These are phyloP conservation scores for Quercus variabilis DNA, from an alignment of 306 rosid genomes.

Conservation along the genomic window DNA sequence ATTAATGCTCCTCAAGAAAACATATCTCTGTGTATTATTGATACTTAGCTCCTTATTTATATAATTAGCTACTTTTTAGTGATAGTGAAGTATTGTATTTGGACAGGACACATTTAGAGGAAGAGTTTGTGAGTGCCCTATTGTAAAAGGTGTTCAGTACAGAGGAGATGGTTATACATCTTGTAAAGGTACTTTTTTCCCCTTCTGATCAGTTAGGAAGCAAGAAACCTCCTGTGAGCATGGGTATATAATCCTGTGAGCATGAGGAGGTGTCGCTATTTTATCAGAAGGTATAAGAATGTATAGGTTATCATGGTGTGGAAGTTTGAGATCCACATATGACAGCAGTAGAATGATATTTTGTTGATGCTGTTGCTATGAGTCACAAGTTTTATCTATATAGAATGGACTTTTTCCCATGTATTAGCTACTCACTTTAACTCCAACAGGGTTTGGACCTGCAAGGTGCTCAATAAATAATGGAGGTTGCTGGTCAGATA, in stretches of 20 bases:
- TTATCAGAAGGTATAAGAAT: background rate
- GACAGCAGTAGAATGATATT: background rate
- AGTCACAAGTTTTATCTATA: background rate
- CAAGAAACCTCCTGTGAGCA: background rate
- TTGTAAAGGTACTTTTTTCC: conserved; percentile 53
- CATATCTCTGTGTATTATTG: background rate
- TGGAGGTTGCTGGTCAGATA: conserved; percentile 93
- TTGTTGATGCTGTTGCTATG: conserved; percentile 17
- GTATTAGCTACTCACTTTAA: background rate
- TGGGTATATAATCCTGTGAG: background rate
- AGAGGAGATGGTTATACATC: conserved; percentile 80
- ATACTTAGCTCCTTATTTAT: background rate
- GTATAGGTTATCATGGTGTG: background rate
- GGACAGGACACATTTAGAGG: conserved; percentile 94
- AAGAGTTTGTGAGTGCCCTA: conserved; percentile 94
- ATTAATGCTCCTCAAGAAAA: background rate
- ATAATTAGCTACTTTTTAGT: conserved; percentile 4
- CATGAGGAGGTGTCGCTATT: background rate
- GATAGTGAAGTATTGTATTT: background rate
- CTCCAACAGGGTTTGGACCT: conserved; percentile 76
- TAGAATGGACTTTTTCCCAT: background rate
- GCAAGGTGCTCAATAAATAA: conserved; percentile 80
- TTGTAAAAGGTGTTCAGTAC: conserved; percentile 74
- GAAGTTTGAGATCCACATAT: background rate
- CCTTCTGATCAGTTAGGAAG: background rate